Percentiles rank a stretch among this genome's conserved stretches.
These are phyloP conservation scores for Patellifolia procumbens DNA, from an alignment of 179 eudicot species.

Conservation along the genomic window DNA sequence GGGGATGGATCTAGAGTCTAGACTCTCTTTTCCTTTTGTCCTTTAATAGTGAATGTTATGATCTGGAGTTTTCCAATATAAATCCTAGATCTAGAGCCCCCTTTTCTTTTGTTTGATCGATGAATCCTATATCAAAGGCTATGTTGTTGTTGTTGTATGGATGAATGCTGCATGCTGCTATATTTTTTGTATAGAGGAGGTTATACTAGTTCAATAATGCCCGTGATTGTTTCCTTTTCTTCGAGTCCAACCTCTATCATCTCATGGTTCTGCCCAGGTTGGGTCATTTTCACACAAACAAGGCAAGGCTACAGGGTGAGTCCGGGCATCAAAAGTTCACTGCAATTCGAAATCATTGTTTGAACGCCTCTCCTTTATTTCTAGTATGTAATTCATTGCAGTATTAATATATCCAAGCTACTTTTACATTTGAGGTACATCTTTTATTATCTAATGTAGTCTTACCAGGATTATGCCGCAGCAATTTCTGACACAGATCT, in stretches of 20 bases:
- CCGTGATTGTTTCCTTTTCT: not conserved
- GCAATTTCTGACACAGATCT: constrained; percentile 83
- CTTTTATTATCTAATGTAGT: not conserved
- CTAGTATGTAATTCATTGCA: constrained; percentile 2
- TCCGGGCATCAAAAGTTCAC: not conserved
- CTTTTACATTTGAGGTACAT: not conserved
- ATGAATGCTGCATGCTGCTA: too few relatives aligned
- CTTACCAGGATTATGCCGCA: constrained; percentile 92
- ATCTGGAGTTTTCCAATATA: not conserved
- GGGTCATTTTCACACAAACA: not conserved
- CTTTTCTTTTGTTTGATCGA: too few relatives aligned
- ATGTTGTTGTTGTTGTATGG: not conserved
- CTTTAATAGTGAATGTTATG: not conserved
- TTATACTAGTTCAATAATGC: not conserved
- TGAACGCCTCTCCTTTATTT: constrained; percentile 12
- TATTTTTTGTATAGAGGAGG: not conserved
- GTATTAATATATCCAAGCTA: not conserved
- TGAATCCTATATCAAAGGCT: too few relatives aligned
- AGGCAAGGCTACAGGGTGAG: not conserved
- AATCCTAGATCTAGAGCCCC: not conserved
- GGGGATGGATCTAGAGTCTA: not conserved
- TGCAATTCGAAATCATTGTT: not conserved
- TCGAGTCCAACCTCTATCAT: not conserved
- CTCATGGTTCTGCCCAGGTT: not conserved
- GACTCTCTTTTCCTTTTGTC: not conserved